These are phyloP conservation scores for Stenogyne calaminthoides DNA, from an alignment of 305 asterid genomes.

Conservation along the genomic window DNA sequence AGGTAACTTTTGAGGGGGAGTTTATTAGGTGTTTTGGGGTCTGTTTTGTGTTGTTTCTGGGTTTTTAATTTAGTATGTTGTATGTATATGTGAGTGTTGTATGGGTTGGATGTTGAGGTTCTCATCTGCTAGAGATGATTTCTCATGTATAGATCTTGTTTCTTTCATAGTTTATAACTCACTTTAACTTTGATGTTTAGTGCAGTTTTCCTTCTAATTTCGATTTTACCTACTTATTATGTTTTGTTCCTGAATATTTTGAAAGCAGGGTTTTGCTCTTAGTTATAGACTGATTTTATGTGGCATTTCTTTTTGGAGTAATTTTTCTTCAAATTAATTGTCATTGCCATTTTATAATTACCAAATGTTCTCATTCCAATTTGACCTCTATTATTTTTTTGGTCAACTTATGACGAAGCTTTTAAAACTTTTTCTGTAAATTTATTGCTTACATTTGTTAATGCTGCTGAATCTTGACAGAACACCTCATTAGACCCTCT, in stretches of 20 bases:
- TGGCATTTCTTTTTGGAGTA: too few relatives aligned
- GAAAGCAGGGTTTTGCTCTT: too few relatives aligned
- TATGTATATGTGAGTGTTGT: conserved; percentile 35
- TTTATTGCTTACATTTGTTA: too few relatives aligned
- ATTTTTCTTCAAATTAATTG: too few relatives aligned
- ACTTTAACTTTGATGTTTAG: not conserved
- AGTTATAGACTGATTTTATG: too few relatives aligned
- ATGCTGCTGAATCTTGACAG: too few relatives aligned
- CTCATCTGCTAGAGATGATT: conserved; percentile 13
- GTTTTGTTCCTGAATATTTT: too few relatives aligned
- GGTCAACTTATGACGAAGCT: too few relatives aligned
- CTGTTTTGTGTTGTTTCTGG: not conserved
- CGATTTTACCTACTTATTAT: not conserved
- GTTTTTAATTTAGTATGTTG: not conserved
- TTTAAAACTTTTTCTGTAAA: too few relatives aligned
- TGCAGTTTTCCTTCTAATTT: not conserved
- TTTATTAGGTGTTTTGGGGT: not conserved
- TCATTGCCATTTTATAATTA: not conserved
- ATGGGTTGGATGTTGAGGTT: conserved; percentile 2
- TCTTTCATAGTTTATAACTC: not conserved
- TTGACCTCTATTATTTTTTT: too few relatives aligned
- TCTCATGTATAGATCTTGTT: conserved; percentile 22
- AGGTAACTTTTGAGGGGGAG: conserved; percentile 43
- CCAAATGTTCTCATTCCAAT: too few relatives aligned
- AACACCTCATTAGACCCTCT: too few relatives aligned